phyloP scores from a whole-genome alignment of 2,329 filamentous ascomycete species.

The Tolypocladium guangdongense region DNA sequence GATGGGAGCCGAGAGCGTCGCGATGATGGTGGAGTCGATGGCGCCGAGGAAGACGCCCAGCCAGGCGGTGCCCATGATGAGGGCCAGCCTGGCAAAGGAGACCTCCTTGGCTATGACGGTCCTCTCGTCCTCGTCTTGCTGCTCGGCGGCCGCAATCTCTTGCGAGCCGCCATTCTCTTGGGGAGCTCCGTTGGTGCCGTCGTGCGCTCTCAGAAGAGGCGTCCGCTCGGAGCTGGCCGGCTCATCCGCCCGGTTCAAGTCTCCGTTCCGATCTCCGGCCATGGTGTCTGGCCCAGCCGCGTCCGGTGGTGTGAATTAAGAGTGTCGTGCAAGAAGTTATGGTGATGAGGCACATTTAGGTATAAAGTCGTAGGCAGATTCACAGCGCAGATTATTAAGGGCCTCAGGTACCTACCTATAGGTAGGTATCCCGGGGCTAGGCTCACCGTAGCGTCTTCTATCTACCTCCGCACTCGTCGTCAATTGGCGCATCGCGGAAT shows the following conservation, averaged over 20 bases:
- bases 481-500: too few relatives aligned
- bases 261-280: neutral
- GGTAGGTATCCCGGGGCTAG: too few relatives aligned
- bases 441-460: too few relatives aligned
- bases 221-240: neutral
- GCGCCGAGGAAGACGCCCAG: conserved; percentile 54
- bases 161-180: neutral
- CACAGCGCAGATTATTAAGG: too few relatives aligned
- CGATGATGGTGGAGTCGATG: conserved; percentile 71
- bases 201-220: neutral
- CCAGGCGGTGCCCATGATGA: conserved; percentile 46
- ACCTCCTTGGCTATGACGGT: conserved; percentile 37
- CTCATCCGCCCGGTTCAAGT: neutral
- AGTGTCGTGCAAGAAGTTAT: neutral
- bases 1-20: conserved; percentile 75
- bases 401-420: too few relatives aligned
- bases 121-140: conserved; percentile 28
- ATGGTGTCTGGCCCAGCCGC: neutral
- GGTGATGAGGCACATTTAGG: neutral
- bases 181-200: neutral
- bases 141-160: neutral
- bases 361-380: too few relatives aligned
- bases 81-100: conserved; percentile 33
- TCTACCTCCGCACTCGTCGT: too few relatives aligned
- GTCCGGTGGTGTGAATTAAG: neutral